phyloP scores from a whole-genome alignment of 495 filamentous ascomycete genomes.

The Darksidea phi region DNA sequence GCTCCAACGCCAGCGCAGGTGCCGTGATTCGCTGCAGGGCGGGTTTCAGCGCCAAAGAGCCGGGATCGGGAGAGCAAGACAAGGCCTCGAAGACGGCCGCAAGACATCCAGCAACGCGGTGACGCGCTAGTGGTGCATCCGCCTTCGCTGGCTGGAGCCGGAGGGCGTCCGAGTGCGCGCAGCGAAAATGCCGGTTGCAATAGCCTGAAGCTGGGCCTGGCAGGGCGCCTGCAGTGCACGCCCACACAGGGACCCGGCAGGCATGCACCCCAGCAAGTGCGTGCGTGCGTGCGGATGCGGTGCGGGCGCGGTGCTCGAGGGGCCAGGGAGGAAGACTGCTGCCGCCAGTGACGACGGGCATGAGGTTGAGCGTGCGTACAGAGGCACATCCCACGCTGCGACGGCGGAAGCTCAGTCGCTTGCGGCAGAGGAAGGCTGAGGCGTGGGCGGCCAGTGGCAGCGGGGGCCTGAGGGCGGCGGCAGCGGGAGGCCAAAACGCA shows the following conservation, averaged over 20 bases:
- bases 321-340: no score
- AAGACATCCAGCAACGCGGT: conserved; percentile 23
- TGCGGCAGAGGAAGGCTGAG: conserved; percentile 18
- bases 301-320: no score
- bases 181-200: background rate
- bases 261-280: no score
- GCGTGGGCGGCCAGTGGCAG: conserved; percentile 16
- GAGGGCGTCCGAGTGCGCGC: conserved; percentile 11
- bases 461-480: background rate
- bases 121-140: conserved; percentile 13
- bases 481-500: conserved; percentile 18
- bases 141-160: conserved; percentile 7
- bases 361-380: no score
- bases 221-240: background rate
- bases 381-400: conserved; percentile 17
- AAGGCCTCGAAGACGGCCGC: conserved; percentile 27
- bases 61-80: conserved; percentile 20
- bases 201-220: conserved; percentile 21
- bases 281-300: no score
- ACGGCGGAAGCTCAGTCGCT: conserved; percentile 11
- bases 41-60: conserved; percentile 16
- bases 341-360: no score
- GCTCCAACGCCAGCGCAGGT: background rate
- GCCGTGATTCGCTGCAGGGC: conserved; percentile 29
- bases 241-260: background rate